Percentiles rank a stretch among this genome's conserved stretches.
phyloP scores from a whole-genome alignment of 371 early-diverging fungal genomes.

The Mucor indicus region DNA sequence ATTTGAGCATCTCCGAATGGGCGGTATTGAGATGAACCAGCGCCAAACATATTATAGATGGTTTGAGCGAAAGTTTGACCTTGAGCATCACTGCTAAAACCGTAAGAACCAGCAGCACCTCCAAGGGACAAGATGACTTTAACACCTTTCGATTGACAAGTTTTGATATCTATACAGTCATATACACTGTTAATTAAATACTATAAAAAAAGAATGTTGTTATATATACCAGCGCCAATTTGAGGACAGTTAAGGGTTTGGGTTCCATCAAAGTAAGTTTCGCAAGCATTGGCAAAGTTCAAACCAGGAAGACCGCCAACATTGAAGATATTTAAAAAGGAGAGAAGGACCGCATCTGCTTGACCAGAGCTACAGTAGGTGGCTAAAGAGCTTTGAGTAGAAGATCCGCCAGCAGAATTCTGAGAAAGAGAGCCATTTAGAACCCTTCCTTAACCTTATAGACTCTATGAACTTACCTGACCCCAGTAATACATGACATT shows the following conservation, averaged over 20 bases:
- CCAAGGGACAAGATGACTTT: constrained; percentile 66
- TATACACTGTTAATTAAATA: not conserved
- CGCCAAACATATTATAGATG: constrained; percentile 64
- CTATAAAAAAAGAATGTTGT: not conserved
- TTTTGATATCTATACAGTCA: constrained; percentile 47
- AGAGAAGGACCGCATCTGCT: constrained; percentile 55
- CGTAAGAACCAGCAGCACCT: constrained; percentile 65
- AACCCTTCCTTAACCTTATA: too few relatives aligned
- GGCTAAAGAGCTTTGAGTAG: constrained; percentile 39
- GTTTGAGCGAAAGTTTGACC: constrained; percentile 54
- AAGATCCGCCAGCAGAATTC: constrained; percentile 29
- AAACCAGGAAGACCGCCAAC: constrained; percentile 41
- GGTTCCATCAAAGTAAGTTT: constrained; percentile 48
- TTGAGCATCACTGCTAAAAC: constrained; percentile 48
- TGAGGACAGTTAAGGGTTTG: constrained; percentile 54
- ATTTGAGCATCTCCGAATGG: constrained; percentile 61
- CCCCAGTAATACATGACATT: constrained; percentile 35
- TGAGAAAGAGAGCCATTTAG: not conserved
- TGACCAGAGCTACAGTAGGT: constrained; percentile 53
- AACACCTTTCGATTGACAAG: constrained; percentile 63
- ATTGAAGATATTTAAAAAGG: constrained; percentile 60
- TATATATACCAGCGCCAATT: constrained; percentile 41
- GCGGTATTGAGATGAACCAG: constrained; percentile 43
- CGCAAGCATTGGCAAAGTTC: constrained; percentile 65
- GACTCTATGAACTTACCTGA: constrained; percentile 17